Conservation (phyloP, 257 asterid species). For the Solanum raphanifolium region DNA sequence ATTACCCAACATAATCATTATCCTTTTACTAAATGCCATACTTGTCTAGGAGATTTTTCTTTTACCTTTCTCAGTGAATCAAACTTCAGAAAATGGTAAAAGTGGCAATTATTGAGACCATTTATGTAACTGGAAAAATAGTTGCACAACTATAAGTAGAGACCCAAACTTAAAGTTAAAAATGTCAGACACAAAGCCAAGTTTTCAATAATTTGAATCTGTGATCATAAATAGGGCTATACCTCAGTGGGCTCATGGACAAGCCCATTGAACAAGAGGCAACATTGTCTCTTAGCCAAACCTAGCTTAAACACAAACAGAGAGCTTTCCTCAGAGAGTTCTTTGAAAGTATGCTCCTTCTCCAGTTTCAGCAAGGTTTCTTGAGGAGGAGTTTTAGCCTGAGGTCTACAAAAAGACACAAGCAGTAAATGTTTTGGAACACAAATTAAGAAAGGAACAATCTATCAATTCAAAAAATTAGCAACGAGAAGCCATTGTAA, state of each 20-base stretch:
- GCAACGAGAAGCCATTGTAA: background rate
- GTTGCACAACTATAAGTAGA: background rate
- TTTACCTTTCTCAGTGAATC: background rate
- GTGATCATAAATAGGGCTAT: slow-evolving; percentile 5
- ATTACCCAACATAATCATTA: background rate
- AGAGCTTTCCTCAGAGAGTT: slow-evolving; percentile 65
- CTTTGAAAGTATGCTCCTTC: slow-evolving; percentile 57
- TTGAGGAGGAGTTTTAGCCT: slow-evolving; percentile 78
- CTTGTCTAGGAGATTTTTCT: background rate
- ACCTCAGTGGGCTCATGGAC: slow-evolving; percentile 89
- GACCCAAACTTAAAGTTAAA: background rate
- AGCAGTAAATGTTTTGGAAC: background rate
- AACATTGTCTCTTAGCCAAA: slow-evolving; percentile 61
- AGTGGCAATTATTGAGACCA: background rate
- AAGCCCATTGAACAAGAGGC: slow-evolving; percentile 94
- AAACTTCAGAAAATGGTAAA: background rate
- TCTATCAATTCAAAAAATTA: background rate
- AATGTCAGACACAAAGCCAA: background rate
- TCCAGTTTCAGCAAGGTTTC: slow-evolving; percentile 69
- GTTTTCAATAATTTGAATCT: background rate
- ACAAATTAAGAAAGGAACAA: background rate
- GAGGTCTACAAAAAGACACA: slow-evolving; percentile 43
- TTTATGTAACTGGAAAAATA: background rate
- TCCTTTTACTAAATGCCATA: background rate
- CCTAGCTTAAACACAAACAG: slow-evolving; percentile 80